phyloP scores from a whole-genome alignment of 768 basidiomycete genomes.

The Tulasnella sp. region DNA sequence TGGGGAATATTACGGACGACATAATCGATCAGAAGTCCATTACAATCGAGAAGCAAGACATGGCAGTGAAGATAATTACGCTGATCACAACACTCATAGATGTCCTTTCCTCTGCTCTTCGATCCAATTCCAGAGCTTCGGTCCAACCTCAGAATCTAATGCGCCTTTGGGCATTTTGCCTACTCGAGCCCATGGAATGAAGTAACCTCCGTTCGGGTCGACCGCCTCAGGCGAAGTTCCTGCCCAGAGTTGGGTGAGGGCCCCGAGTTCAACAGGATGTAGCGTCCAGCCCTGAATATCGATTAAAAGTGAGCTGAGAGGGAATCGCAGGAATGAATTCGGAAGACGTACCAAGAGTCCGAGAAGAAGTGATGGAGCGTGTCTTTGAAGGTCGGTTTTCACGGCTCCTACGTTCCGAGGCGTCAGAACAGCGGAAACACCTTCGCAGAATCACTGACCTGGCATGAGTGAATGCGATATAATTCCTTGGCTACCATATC shows the following conservation, averaged over 20 bases:
- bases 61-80: no score
- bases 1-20: no score
- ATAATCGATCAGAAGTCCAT: no score
- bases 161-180: slow-evolving; percentile 39
- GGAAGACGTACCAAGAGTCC: slow-evolving; percentile 32
- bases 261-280: slow-evolving; percentile 17
- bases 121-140: slow-evolving; percentile 48
- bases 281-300: slow-evolving; percentile 7
- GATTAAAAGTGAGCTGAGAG: not conserved
- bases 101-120: slow-evolving; percentile 45
- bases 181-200: slow-evolving; percentile 49
- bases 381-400: slow-evolving; percentile 14
- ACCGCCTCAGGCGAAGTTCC: slow-evolving; percentile 24
- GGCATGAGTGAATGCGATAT: slow-evolving; percentile 49
- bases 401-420: not conserved
- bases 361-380: not conserved
- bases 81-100: not conserved
- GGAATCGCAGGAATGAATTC: not conserved
- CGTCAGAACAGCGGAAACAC: not conserved
- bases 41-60: no score
- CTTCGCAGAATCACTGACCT: slow-evolving; percentile 34
- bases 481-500: slow-evolving; percentile 49
- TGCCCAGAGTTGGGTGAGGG: slow-evolving; percentile 18
- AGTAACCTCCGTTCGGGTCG: slow-evolving; percentile 39
- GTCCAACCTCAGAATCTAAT: slow-evolving; percentile 40